Base-by-base conservation (phyloP, 768 basidiomycete species). In the Auriscalpium orientale region DNA sequence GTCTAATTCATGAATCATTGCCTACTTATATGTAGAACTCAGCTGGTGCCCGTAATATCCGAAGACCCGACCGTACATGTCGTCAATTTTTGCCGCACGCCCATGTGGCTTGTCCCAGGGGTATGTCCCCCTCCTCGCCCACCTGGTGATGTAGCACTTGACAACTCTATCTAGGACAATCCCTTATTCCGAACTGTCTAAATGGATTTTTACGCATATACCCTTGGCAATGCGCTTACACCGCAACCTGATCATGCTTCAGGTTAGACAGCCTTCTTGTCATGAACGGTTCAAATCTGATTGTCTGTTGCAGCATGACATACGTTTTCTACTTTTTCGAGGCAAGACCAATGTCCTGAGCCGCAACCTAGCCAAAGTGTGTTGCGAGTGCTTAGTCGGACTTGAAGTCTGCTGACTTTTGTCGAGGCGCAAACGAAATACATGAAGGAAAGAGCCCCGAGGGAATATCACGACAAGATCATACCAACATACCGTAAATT, bases 401-500 rank as follows among this genome's bases (percentile, higher is more conserved):
- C n/a, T 15, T n/a, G 33, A 8, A 34, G 5, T 22, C 13, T 5
- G 46, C 15, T 49, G 15, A 46, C 46, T 46, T 50, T 20, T 20
- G 22, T 33, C 3, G 46, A 62, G 59, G 8, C 12, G 15, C 15
- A 56, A 22, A 36, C 34, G 1, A 53, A 51, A n/a, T 64, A 65
- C 58, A 64, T 68, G 5, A 60, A 57, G 38, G 22, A 56, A 0
- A 60, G 33, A 9, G 61, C 68, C 0, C 72, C 72, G 4, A 57
- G 51, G n/a, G 54, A 70, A 53, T 71, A 71, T 57, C 65, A 62
- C 43, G 54, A 68, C 2, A 38, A 58, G 28, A 53, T 73, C 12
- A 67, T 62, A 2, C 71, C 71, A 1, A 53, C 62, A 1, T 71
- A 71, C 46, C 57, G 66, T 67, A 55, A 34, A 62, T 60, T 4